Conservation (phyloP, 495 filamentous ascomycete genomes). For the Aspergillus hancockii region DNA sequence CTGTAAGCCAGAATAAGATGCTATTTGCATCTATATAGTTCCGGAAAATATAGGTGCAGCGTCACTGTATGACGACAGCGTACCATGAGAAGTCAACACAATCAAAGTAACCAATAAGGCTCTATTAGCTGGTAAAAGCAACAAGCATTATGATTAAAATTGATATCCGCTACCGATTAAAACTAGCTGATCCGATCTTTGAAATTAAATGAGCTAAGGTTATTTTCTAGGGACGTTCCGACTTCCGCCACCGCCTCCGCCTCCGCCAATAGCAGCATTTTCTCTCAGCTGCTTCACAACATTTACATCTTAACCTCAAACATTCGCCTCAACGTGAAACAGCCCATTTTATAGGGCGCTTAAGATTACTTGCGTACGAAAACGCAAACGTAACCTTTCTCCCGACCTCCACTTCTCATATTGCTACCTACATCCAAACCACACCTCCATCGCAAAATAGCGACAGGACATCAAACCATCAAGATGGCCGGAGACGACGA, state of each 20-base stretch:
- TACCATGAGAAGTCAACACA: no score
- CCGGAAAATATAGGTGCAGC: no score
- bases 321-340: background rate
- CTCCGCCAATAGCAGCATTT: background rate
- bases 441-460: background rate
- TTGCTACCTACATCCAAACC: background rate
- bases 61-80: no score
- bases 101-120: no score
- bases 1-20: no score
- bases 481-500: constrained; percentile 49
- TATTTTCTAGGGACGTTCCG: background rate
- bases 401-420: background rate
- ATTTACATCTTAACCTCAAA: background rate
- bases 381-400: background rate
- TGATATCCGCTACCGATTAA: no score
- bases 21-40: no score
- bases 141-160: no score
- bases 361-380: background rate
- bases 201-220: no score
- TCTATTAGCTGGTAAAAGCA: no score
- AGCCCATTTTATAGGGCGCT: background rate
- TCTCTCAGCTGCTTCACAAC: background rate
- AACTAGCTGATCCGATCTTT: no score
- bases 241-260: constrained; percentile 14
- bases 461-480: background rate